Conservation (phyloP, 345 rosid species). For the Iberis pinnata region DNA sequence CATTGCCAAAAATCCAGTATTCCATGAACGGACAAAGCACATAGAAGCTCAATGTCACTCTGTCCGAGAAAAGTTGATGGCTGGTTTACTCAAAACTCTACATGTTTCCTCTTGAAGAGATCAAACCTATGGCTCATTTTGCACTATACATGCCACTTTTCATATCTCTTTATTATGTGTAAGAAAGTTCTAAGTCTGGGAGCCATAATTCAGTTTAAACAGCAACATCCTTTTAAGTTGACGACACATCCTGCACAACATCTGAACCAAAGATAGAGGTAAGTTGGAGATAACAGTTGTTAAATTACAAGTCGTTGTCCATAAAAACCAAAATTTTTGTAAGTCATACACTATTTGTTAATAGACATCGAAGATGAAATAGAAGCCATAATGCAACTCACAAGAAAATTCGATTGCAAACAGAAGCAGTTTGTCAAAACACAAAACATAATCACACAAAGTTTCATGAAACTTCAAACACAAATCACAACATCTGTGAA, state of each 20-base stretch:
- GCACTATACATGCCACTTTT: conserved; percentile 63
- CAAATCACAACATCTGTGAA: too few species aligned
- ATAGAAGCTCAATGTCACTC: too few species aligned
- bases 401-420: conserved; percentile 85
- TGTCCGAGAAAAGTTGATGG: too few species aligned
- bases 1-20: too few species aligned
- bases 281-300: background rate
- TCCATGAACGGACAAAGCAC: too few species aligned
- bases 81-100: too few species aligned
- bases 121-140: conserved; percentile 23
- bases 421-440: too few species aligned
- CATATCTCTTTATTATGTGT: conserved; percentile 66
- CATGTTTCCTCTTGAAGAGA: background rate
- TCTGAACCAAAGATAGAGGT: conserved; percentile 36
- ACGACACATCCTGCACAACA: conserved; percentile 54
- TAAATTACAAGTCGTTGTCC: background rate
- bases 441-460: too few species aligned
- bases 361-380: background rate
- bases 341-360: background rate
- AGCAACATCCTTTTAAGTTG: conserved; percentile 68
- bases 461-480: too few species aligned
- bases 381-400: conserved; percentile 36
- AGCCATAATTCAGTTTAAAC: conserved; percentile 54
- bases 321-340: background rate
- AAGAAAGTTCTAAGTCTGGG: conserved; percentile 76